phyloP scores from a whole-genome alignment of 108 stramenopile species.

The Pseudonitzschia multiseries region DNA sequence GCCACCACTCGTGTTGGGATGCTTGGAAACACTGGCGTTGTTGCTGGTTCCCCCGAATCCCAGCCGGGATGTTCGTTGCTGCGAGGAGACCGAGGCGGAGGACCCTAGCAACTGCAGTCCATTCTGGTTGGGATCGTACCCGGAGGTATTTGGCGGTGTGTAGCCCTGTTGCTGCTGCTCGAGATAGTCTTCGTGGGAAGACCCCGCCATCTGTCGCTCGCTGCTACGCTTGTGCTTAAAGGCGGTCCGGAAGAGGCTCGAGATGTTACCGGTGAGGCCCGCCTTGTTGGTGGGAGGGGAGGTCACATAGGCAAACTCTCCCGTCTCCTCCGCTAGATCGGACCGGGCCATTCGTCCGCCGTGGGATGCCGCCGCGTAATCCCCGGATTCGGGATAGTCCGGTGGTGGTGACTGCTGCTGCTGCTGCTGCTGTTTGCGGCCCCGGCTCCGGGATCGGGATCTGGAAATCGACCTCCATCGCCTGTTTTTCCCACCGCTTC shows the following conservation, averaged over 20 bases:
- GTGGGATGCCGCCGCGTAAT: not conserved
- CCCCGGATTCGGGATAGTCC: not conserved
- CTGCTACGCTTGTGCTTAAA: not conserved
- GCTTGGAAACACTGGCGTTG: not conserved
- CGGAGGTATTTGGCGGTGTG: not conserved
- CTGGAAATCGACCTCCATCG: conserved; percentile 17
- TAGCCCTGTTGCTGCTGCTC: not conserved
- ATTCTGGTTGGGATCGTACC: not conserved
- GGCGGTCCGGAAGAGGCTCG: conserved; percentile 8
- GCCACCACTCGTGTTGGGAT: no score
- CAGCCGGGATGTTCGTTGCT: not conserved
- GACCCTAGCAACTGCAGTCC: conserved; percentile 3
- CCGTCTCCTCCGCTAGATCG: not conserved
- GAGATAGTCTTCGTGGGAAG: not conserved
- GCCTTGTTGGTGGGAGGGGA: conserved; percentile 11
- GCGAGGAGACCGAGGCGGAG: not conserved
- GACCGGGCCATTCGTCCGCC: not conserved
- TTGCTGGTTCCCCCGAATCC: not conserved
- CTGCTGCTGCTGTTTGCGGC: not conserved
- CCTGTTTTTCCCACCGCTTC: conserved; percentile 29
- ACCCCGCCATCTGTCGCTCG: not conserved
- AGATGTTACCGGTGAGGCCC: conserved; percentile 13
- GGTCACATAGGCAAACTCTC: not conserved
- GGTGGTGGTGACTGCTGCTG: not conserved
- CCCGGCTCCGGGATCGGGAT: conserved; percentile 16